These are phyloP conservation scores for Heritiera littoralis DNA, from an alignment of 345 rosid species.

Conservation along the genomic window DNA sequence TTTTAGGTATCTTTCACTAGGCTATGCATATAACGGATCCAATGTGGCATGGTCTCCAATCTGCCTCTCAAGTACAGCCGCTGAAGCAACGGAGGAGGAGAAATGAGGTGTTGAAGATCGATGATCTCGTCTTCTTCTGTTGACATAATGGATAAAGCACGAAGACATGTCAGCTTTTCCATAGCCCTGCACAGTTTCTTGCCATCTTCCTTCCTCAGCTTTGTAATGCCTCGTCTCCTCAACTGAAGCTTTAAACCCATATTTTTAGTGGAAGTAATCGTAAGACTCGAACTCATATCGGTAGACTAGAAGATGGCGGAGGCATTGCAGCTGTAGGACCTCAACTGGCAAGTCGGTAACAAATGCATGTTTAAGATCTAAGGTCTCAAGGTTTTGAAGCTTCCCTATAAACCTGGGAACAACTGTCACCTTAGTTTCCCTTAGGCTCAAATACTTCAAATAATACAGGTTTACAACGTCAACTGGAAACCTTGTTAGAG, in stretches of 20 bases:
- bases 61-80: conserved; percentile 39
- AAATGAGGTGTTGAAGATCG: conserved; percentile 26
- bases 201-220: no score
- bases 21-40: conserved; percentile 30
- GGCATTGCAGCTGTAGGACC: no score
- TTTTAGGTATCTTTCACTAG: conserved; percentile 27
- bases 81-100: conserved; percentile 35
- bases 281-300: no score
- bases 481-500: conserved; percentile 40
- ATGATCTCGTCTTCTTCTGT: conserved; percentile 26
- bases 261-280: no score
- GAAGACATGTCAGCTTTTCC: no score
- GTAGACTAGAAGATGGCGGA: no score
- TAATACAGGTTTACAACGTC: conserved; percentile 29
- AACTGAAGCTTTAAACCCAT: no score
- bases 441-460: conserved; percentile 41
- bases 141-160: no score
- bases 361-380: conserved; percentile 46
- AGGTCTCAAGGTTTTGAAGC: conserved; percentile 46
- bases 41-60: conserved; percentile 28
- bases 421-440: conserved; percentile 32
- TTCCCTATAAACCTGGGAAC: conserved; percentile 41
- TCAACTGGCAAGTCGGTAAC: no score
- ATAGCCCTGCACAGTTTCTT: no score
- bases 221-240: no score